Evolutionary conservation across 805 yeast genomes (phyloP), one percentile per base, ranked within the genome.

Genomic region (Wickerhamomyces ciferrii): DNA sequence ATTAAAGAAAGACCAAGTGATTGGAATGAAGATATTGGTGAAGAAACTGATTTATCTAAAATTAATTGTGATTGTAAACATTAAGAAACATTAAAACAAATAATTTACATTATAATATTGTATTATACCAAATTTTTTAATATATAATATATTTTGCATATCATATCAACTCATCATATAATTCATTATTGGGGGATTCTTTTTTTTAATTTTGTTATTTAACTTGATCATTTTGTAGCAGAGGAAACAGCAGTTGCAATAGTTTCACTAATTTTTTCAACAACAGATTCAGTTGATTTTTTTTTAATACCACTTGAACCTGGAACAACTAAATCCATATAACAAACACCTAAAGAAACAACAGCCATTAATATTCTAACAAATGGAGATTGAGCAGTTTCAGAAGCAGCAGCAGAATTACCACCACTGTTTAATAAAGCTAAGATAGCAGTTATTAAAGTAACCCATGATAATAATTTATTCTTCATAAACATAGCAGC

Each of bases 11-110:
- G 81, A 50, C 92, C 92, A n/a, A 71, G 72, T 44, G 86, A 81
- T 49, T 87, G 95, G 95, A 71, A 71, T 60, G 95, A 87, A 66
- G 95, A 87, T 60, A 87, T 87, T 55, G 95, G 94, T 14, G 63
- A 59, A 40, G 59, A 48, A 66, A 61, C 41, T n/a, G n/a, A 20
- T n/a, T 9, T 31, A 6, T 15, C 23, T 27, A 17, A 36, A 31
- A 39, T n/a, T n/a, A n/a, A 19, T 41, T 44, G 17, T 23, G 20
- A 24, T 20, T 18, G 34, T 25, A 20, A 34, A 6, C 19, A 35
- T 19, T 8, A 27, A 27, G 10, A 24, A 24, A 24, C 27, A 5
- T 9, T 31, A 9, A 31, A 5, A 31, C 13, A 31, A 8, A 31
- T 31, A 14, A 31, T 31, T 31, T 14, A 31, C 35, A 31, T 24